Base-by-base conservation (phyloP, 805 yeast genomes). In the Ogataea wickerhamii region DNA sequence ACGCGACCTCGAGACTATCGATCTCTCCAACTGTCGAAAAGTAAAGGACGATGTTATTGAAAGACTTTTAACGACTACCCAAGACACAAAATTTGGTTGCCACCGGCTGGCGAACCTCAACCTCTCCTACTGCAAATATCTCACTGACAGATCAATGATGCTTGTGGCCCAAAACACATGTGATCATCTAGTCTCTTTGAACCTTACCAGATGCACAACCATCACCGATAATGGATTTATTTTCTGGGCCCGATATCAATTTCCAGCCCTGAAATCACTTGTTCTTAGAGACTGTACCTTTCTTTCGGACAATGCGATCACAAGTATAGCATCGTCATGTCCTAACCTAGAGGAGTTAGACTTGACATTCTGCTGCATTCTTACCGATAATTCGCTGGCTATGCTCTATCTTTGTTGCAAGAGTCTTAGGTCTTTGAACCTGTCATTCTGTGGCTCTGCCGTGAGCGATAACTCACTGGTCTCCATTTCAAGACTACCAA, bases 361-460 rank as follows among this genome's bases (percentile, higher is more conserved):
- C 49, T 61, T 82, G 31, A 79, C 82, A 13, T 84, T 84, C 51
- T 84, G 93, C 56, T 83, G 91, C 61, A 81, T 86, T 3, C 59
- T 84, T 32, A 74, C 84, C 7, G 89, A 84, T 52, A 70, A 75
- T 26, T 71, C 89, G 2, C 65, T 84, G 19, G 87, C 83, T 46
- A 76, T 80, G 2, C 57, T 84, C 16, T 71, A 83, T 44, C 61
- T 79, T 13, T 83, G 85, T n/a, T 82, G 87, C 52, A 80, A 75
- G 34, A 57, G 66, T 5, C 57, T 84, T 41, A 56, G 66, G 29
- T 57, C 61, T 16, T 60, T 84, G 43, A 80, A 81, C 48, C 56
- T 83, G 23, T 77, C 86, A 7, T 84, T 82, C 52, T 84, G 91
- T 60, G 91, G 91, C 4, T 73, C 83, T 21, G 89, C 91, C 1